Conservation (phyloP, 306 rosid species). For the Vigna trinervia region DNA sequence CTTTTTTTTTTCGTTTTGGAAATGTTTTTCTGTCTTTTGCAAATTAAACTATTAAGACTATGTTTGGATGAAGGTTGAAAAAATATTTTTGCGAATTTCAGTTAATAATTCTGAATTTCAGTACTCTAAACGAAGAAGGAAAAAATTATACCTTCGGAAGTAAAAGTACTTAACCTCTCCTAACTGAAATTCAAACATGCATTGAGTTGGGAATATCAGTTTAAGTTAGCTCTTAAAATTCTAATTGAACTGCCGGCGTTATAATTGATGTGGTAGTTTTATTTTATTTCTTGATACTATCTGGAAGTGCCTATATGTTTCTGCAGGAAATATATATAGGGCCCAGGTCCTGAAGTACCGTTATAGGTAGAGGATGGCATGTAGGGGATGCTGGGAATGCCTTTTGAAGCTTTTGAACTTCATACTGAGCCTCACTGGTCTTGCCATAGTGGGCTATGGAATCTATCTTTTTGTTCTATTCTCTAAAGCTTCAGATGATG, state of each 20-base stretch:
- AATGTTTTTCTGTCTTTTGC: not conserved
- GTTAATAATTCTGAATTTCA: not conserved
- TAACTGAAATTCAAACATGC: not conserved
- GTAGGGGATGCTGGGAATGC: slow-evolving; percentile 90
- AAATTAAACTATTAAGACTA: not conserved
- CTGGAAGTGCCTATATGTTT: slow-evolving; percentile 39
- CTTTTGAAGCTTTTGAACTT: slow-evolving; percentile 91
- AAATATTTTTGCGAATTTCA: not conserved
- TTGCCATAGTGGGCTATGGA: slow-evolving; percentile 95
- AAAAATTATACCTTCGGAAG: not conserved
- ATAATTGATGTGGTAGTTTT: slow-evolving; percentile 29
- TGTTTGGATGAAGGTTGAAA: not conserved
- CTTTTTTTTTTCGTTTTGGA: not conserved
- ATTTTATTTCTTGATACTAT: slow-evolving; percentile 38
- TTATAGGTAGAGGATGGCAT: slow-evolving; percentile 74
- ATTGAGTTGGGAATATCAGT: not conserved
- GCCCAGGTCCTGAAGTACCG: slow-evolving; percentile 45
- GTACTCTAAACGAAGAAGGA: not conserved
- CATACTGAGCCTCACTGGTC: slow-evolving; percentile 79
- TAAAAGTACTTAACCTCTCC: not conserved
- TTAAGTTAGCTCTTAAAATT: slow-evolving; percentile 1
- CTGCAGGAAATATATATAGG: slow-evolving; percentile 45
- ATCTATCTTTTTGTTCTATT: slow-evolving; percentile 84
- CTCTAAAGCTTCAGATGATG: slow-evolving; percentile 44
- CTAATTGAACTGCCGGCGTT: not conserved